These are phyloP conservation scores for Nicotiana noctiflora DNA, from an alignment of 257 asterid species.

Conservation along the genomic window DNA sequence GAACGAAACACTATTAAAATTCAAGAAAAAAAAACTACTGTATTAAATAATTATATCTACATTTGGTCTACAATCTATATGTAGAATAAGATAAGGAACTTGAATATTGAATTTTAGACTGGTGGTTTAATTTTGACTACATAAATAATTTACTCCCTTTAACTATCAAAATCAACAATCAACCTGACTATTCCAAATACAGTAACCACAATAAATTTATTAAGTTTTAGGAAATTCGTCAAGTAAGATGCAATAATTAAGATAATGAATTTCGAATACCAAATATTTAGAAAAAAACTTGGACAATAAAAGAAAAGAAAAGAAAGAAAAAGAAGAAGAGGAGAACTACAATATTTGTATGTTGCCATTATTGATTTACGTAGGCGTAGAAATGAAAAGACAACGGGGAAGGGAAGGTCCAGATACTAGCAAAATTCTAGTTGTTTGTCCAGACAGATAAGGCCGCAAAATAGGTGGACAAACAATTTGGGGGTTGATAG, in stretches of 20 bases:
- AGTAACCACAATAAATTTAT: neutral
- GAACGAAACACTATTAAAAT: neutral
- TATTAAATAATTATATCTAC: neutral
- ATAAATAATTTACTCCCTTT: neutral
- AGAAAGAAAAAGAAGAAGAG: no score
- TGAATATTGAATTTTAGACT: neutral
- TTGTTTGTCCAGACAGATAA: neutral
- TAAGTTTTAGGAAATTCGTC: neutral
- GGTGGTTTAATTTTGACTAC: neutral
- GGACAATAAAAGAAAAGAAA: no score
- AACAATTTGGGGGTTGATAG: neutral
- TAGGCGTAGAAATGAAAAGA: neutral
- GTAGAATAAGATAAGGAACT: neutral
- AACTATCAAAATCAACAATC: neutral
- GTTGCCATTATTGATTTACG: neutral
- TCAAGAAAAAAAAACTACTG: neutral
- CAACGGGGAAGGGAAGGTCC: neutral
- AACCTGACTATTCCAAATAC: neutral
- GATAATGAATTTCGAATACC: no score
- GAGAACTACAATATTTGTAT: no score
- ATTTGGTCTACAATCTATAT: neutral
- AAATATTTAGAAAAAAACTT: no score
- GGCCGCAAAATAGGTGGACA: slow-evolving; percentile 5
- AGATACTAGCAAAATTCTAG: neutral
- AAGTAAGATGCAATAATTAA: no score